Conservation (phyloP, 2,329 filamentous ascomycete species). For the Gremmenia infestans region DNA sequence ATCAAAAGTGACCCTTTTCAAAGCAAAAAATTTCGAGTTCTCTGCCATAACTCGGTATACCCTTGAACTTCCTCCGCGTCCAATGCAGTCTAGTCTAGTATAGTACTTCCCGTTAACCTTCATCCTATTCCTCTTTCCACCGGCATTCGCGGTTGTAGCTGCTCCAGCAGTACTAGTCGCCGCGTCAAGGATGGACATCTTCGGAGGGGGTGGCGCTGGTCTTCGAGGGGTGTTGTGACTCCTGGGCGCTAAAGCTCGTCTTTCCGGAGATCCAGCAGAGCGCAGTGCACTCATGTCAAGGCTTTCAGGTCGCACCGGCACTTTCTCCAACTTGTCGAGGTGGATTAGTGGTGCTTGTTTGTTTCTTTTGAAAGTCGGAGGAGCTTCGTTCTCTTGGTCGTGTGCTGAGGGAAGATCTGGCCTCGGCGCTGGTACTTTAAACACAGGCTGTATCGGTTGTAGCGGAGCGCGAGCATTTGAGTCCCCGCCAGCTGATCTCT, state of each 20-base stretch:
- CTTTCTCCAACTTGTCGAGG: slow-evolving; percentile 39
- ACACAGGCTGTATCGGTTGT: slow-evolving; percentile 46
- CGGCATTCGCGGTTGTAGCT: slow-evolving; percentile 63
- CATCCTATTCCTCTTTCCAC: slow-evolving; percentile 72
- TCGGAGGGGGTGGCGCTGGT: slow-evolving; percentile 77
- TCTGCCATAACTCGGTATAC: slow-evolving; percentile 97
- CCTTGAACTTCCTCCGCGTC: slow-evolving; percentile 86
- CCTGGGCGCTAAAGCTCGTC: slow-evolving; percentile 50
- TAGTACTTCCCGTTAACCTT: slow-evolving; percentile 89
- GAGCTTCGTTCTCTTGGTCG: slow-evolving; percentile 82
- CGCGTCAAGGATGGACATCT: slow-evolving; percentile 94
- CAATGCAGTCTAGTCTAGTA: slow-evolving; percentile 83
- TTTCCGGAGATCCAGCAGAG: slow-evolving; percentile 45
- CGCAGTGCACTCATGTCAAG: slow-evolving; percentile 37
- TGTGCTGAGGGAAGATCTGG: slow-evolving; percentile 56
- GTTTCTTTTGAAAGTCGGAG: slow-evolving; percentile 58
- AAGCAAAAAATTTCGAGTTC: slow-evolving; percentile 89
- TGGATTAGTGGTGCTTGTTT: slow-evolving; percentile 26
- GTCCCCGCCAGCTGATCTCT: slow-evolving; percentile 29
- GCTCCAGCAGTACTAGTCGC: slow-evolving; percentile 81
- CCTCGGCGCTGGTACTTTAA: slow-evolving; percentile 52
- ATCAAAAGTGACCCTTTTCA: slow-evolving; percentile 89
- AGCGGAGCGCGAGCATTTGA: slow-evolving; percentile 38
- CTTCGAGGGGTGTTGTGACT: slow-evolving; percentile 69
- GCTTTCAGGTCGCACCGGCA: slow-evolving; percentile 46